Evolutionary conservation across 257 asterid species (phyloP), one percentile per base, ranked within the genome.

Genomic region (Capsicum baccatum): DNA sequence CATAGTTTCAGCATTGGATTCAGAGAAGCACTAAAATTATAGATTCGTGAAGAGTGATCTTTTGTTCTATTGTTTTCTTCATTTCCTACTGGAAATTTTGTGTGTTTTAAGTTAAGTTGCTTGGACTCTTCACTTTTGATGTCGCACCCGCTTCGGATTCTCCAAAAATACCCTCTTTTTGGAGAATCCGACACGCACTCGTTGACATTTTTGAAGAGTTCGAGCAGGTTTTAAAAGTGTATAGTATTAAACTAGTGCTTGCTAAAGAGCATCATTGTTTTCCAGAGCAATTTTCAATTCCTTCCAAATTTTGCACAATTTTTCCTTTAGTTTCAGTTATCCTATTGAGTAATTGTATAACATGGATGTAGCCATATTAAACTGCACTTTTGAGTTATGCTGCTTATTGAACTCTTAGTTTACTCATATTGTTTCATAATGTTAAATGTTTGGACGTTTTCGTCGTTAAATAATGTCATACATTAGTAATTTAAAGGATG

Each of bases 1-100:
- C 71, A 62, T 10, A 84, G 84, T 39, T 85, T 85, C 88, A 87
- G 90, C 89, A 79, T 87, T 70, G 85, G 87, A 37, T 87, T 89
- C 68, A 87, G 88, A 70, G 90, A 87, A 17, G 88, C 89, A 48
- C 73, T 89, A 6, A 87, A 86, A 83, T 85, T 84, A 21, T 87
- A 87, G 64, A 26, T 55, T 12, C 80, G 10, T 50, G 9, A 67
- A 21, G 58, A 59, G 57, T 13, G 13, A 21, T 8, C n/a, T 13
- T 68, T 76, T 74, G 35, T 48, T 42, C 52, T 33, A n/a, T 78
- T 21, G 26, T 62, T 64, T 82, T 56, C 58, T 67, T 52, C 58
- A 58, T 69, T 80, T 39, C 84, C 48, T 37, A 39, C 39, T 39
- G 44, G 70, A 80, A 44, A 3, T n/a, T 60, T 80, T 62, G 13